Percentiles rank a stretch among this genome's conserved stretches.
phyloP scores from a whole-genome alignment of 1,284 basidiomycete genomes.

The Volvariella volvacea region DNA sequence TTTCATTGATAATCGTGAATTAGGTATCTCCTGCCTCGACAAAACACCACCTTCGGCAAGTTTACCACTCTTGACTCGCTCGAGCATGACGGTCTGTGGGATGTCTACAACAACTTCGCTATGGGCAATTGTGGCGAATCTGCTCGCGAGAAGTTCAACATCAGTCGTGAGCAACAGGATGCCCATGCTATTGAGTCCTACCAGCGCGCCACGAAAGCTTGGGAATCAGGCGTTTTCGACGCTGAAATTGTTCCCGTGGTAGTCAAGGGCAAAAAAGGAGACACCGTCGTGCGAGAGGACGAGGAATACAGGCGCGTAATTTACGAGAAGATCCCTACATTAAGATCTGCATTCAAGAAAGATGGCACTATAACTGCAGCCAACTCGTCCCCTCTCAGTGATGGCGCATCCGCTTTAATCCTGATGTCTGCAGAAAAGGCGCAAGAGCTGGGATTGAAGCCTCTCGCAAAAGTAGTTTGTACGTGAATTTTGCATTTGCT shows the following conservation, averaged over 20 bases:
- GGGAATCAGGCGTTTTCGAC: slow-evolving; percentile 81
- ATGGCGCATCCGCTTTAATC: slow-evolving; percentile 95
- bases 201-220: slow-evolving; percentile 86
- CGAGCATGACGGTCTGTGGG: slow-evolving; percentile 91
- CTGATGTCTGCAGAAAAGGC: slow-evolving; percentile 90
- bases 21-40: slow-evolving; percentile 89
- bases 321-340: slow-evolving; percentile 84
- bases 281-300: slow-evolving; percentile 86
- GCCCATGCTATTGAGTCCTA: slow-evolving; percentile 92
- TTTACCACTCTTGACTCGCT: slow-evolving; percentile 85
- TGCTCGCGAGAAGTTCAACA: slow-evolving; percentile 79
- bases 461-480: slow-evolving; percentile 89
- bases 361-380: slow-evolving; percentile 91
- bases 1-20: slow-evolving; percentile 5
- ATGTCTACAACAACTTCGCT: slow-evolving; percentile 92
- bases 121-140: slow-evolving; percentile 96
- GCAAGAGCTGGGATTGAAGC: slow-evolving; percentile 82
- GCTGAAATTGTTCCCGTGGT: slow-evolving; percentile 91
- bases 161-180: slow-evolving; percentile 85
- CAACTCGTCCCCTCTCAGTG: slow-evolving; percentile 94
- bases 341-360: slow-evolving; percentile 86
- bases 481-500: slow-evolving; percentile 23
- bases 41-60: slow-evolving; percentile 86
- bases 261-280: slow-evolving; percentile 93
- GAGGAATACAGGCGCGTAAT: slow-evolving; percentile 97